Conservation (phyloP, 2,329 filamentous ascomycete species). For the Seiridium cupressi region DNA sequence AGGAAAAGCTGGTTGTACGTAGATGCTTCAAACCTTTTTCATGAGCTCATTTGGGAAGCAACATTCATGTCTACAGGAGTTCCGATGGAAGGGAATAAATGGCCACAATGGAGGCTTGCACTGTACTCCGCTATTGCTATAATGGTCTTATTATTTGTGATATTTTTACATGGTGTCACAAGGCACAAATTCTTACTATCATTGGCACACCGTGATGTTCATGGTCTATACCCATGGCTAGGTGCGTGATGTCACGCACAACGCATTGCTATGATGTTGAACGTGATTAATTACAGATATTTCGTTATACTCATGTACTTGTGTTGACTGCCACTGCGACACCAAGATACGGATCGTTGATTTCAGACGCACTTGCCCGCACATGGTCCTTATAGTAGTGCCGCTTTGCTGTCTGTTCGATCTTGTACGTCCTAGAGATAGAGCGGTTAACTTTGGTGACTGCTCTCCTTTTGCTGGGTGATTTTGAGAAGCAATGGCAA, state of each 20-base stretch:
- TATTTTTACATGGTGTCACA: not conserved
- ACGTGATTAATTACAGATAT: too few relatives aligned
- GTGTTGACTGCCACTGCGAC: too few relatives aligned
- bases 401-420: not conserved
- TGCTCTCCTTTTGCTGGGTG: too few relatives aligned
- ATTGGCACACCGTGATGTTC: too few relatives aligned
- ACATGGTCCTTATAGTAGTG: not conserved
- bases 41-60: not conserved
- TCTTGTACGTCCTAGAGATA: not conserved
- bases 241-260: too few relatives aligned
- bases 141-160: not conserved
- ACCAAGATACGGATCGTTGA: too few relatives aligned
- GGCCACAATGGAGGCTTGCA: not conserved
- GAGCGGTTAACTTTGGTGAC: not conserved
- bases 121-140: not conserved
- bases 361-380: not conserved
- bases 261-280: too few relatives aligned
- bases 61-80: not conserved
- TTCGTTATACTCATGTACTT: too few relatives aligned
- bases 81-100: not conserved
- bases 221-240: too few relatives aligned
- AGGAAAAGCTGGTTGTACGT: not conserved
- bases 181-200: too few relatives aligned
- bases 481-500: too few relatives aligned
- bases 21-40: not conserved